These are phyloP conservation scores for Pythium pyrilobum DNA, from an alignment of 352 stramenopile species.

Conservation along the genomic window DNA sequence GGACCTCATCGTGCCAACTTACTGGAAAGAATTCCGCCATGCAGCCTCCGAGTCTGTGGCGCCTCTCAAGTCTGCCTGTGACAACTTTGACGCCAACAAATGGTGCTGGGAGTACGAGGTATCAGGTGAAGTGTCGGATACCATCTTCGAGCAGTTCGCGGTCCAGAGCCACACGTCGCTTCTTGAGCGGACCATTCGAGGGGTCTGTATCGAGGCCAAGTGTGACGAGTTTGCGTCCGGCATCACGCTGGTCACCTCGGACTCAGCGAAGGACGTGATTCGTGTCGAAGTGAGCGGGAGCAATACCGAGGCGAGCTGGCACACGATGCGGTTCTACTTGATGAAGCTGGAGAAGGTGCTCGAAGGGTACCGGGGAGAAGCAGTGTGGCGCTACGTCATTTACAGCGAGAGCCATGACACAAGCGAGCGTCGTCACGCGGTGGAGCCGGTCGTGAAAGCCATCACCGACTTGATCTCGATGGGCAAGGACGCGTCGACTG, in stretches of 20 bases:
- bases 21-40: no score
- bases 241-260: not conserved
- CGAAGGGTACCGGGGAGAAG: constrained; percentile 1
- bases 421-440: not conserved
- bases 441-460: not conserved
- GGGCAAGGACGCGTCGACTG: not conserved
- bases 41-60: not conserved
- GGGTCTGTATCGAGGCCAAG: constrained; percentile 5
- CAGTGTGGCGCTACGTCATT: constrained; percentile 1
- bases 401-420: not conserved
- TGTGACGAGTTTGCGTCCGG: constrained; percentile 8
- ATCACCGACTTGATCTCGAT: not conserved
- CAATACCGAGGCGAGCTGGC: not conserved
- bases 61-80: not conserved
- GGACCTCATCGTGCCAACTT: constrained; percentile 12
- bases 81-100: not conserved
- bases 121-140: constrained; percentile 16
- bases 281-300: constrained; percentile 10
- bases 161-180: constrained; percentile 22
- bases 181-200: not conserved
- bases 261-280: not conserved
- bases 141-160: constrained; percentile 24
- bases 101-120: constrained; percentile 30
- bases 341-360: constrained; percentile 18
- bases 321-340: constrained; percentile 12